These are phyloP conservation scores for Sporothrix schenckii DNA, from an alignment of 2,329 filamentous ascomycete genomes.

Conservation along the genomic window DNA sequence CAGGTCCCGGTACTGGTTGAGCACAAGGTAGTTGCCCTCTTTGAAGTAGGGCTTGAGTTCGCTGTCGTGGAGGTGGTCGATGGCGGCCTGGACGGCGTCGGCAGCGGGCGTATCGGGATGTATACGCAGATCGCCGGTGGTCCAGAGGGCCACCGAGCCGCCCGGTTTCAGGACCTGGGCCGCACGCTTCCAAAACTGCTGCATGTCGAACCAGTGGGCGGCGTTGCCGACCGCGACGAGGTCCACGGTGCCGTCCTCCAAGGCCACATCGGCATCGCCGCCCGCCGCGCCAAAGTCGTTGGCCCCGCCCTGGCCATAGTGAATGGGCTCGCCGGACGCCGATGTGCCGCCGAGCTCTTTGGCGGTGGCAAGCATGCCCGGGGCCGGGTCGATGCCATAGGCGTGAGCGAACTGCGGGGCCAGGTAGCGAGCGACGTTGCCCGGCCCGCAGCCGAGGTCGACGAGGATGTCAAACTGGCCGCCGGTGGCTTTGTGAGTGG, in stretches of 20 bases:
- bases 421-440: conserved; percentile 52
- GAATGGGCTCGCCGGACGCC: conserved; percentile 41
- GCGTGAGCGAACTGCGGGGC: conserved; percentile 51
- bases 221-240: conserved; percentile 55
- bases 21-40: conserved; percentile 49
- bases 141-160: conserved; percentile 60
- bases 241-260: conserved; percentile 49
- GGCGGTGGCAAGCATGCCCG: conserved; percentile 57
- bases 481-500: conserved; percentile 52
- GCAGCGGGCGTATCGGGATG: conserved; percentile 46
- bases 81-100: conserved; percentile 46
- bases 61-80: conserved; percentile 45
- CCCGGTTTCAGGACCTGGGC: conserved; percentile 53
- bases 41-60: conserved; percentile 46
- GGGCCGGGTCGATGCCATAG: conserved; percentile 56
- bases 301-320: conserved; percentile 50
- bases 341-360: conserved; percentile 43
- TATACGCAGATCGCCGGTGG: conserved; percentile 42
- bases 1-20: conserved; percentile 49
- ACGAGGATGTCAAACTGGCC: conserved; percentile 50
- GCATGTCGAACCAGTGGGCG: conserved; percentile 63
- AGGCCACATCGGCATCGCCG: conserved; percentile 39
- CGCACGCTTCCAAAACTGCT: conserved; percentile 53
- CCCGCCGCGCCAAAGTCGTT: conserved; percentile 45
- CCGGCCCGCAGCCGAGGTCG: conserved; percentile 62